Base-by-base conservation (phyloP, 1,139 yeast genomes). In the Hansenula lynferdii region DNA sequence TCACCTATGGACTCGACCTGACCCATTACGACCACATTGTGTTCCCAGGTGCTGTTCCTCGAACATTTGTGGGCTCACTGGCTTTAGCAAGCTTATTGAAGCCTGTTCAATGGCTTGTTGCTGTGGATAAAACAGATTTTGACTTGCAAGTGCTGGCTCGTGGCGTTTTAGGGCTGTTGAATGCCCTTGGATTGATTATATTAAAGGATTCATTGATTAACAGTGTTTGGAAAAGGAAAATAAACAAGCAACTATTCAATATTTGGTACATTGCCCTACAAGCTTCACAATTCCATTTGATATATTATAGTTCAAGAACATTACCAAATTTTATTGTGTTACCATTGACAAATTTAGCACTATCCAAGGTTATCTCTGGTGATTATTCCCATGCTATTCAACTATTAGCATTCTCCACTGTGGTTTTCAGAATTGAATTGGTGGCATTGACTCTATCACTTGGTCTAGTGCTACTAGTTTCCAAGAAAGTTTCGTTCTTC, bases 41-140 rank as follows among this genome's bases (percentile, higher is more conserved):
- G 38, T 90, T 86, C 57, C 95, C 97, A 0, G 97, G 97, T 1
- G 92, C 70, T 3, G 96, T 90, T 5, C 96, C 96, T 18, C 69
- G 97, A 39, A 76, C 96, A 0, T 90, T 89, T 51, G 56, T 86
- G 8, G 96, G 96, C 2, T 72, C 95, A n/a, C 50, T 82, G 40
- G 44, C 75, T 1, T 49, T 87, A 8, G 69, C 86, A 0, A 54
- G 57, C 0, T 38, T 75, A 42, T 60, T 64, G 1, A 58, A 70
- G 36, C 71, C 72, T 25, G 51, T 62, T 10, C 37, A 50, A 23
- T 25, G 43, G 39, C 20, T 46, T 23, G 12, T 48, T 34, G 50
- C 61, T 44, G 6, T 32, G 23, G 20, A 40, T 31, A 22, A 43
- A 25, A 54, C 65, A 20, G 77, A 74, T 44, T 38, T 63, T 18